Evolutionary conservation across 352 stramenopile genomes (phyloP), one percentile per base, ranked within the genome.

Genomic region (Pythium oligandrum): DNA sequence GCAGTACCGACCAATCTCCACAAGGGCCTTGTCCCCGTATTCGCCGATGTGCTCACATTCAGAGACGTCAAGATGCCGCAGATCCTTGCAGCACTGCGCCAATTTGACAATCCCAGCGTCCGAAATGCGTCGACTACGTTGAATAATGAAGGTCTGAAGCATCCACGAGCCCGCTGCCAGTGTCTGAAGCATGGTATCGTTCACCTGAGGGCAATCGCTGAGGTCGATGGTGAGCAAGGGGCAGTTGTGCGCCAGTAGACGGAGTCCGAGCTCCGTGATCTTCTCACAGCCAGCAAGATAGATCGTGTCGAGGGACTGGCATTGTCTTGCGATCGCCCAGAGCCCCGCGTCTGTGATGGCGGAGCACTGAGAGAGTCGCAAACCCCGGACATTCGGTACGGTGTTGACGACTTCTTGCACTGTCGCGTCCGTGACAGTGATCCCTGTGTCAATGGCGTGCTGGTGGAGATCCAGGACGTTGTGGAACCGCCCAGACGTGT

Each of bases 1-100:
- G 57, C 90, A 97, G 63, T 73, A 86, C 40, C 74, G 72, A 4
- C 90, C 92, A 11, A 98, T 74, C 65, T 95, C 89, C 31, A 96
- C 61, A 6, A 98, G 67, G 32, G 85, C 89, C 59, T 95, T 90
- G 73, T 98, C 92, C 1, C 93, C 92, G 59, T 94, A 98, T 63
- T 98, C 89, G 36, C 88, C 88, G 0, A 96, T 74, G 37, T 76
- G 78, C 43, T 84, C 74, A 48, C 88, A 97, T 51, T 91, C 76
- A 12, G 82, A 90, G 26, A 96, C 79, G 59, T 96, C 89, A 3
- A 97, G 56, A 49, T 89, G 67, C 7, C 67, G 75, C 42, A 97
- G 59, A 3, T 84, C 57, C 37, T 86, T 86, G 57, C 87, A 96
- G 53, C 83, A 91, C 53, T 91, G 82, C 1, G 88, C 88, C n/a